These are phyloP conservation scores for Aspergillus cavernicola DNA, from an alignment of 495 filamentous ascomycete species.

Conservation along the genomic window DNA sequence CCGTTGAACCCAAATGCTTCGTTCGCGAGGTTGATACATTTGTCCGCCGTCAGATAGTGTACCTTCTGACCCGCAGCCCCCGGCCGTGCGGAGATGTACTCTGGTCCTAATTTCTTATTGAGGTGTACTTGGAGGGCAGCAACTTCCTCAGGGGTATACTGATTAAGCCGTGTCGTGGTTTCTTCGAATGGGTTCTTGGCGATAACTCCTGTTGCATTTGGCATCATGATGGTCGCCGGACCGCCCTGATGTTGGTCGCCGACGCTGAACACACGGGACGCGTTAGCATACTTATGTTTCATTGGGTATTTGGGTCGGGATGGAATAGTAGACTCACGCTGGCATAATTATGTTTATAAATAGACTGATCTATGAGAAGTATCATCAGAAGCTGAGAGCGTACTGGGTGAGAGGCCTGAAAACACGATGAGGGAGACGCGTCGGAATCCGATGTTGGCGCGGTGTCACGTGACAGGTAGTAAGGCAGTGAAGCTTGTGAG, in stretches of 20 bases:
- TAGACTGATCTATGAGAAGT: constrained; percentile 6
- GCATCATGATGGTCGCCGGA: constrained; percentile 37
- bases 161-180: constrained; percentile 57
- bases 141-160: constrained; percentile 86
- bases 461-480: constrained; percentile 35
- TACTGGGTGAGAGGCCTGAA: neutral
- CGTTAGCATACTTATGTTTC: constrained; percentile 25
- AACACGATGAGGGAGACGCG: constrained; percentile 30
- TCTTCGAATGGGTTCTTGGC: constrained; percentile 77
- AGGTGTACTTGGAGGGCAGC: constrained; percentile 82
- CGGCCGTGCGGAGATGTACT: constrained; percentile 83
- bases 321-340: constrained; percentile 31
- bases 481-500: too few relatives aligned
- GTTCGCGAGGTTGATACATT: constrained; percentile 93
- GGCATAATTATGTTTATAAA: constrained; percentile 33
- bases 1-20: constrained; percentile 99
- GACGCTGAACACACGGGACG: constrained; percentile 48
- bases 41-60: constrained; percentile 88
- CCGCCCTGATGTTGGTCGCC: constrained; percentile 70
- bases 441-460: constrained; percentile 30
- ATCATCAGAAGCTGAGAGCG: constrained; percentile 8
- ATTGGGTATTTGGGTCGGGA: neutral
- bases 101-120: constrained; percentile 91
- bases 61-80: constrained; percentile 80
- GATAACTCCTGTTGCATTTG: constrained; percentile 26